phyloP scores from a whole-genome alignment of 345 rosid species.

The Gynandropsis gynandra region DNA sequence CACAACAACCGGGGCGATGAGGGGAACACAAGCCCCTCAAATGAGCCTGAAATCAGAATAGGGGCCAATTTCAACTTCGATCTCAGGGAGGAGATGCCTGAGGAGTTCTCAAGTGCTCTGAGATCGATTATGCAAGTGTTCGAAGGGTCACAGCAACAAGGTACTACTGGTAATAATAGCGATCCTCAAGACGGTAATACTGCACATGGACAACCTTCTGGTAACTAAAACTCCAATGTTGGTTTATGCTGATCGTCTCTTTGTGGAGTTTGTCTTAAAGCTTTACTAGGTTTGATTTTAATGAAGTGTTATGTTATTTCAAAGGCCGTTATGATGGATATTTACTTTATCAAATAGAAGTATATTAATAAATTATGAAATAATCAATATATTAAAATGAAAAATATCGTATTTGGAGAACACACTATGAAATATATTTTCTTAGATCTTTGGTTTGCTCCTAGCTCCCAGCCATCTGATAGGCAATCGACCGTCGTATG shows the following conservation, averaged over 20 bases:
- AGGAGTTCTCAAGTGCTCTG: constrained; percentile 50
- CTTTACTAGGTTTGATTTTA: constrained; percentile 19
- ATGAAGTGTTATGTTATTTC: constrained; percentile 10
- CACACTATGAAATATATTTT: too few species aligned
- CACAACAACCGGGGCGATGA: constrained; percentile 11
- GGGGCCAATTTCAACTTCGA: constrained; percentile 22
- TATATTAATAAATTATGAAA: too few species aligned
- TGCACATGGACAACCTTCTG: constrained; percentile 33
- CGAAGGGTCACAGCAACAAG: constrained; percentile 39
- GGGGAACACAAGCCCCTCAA: constrained; percentile 14
- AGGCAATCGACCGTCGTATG: too few species aligned
- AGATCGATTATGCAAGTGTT: constrained; percentile 69
- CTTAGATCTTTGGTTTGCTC: too few species aligned
- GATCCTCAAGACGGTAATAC: constrained; percentile 31
- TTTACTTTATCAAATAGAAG: too few species aligned
- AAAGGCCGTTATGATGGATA: not conserved
- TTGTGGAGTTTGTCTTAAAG: constrained; percentile 4
- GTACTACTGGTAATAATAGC: constrained; percentile 7
- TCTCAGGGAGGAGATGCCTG: constrained; percentile 22
- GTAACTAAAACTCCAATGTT: constrained; percentile 12
- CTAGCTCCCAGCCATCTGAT: too few species aligned
- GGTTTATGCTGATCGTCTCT: not conserved
- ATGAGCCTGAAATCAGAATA: constrained; percentile 25
- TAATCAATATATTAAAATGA: too few species aligned
- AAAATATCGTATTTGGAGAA: too few species aligned